Conservation (phyloP, 2,329 filamentous ascomycete species). For the Fusarium verticillioides region DNA sequence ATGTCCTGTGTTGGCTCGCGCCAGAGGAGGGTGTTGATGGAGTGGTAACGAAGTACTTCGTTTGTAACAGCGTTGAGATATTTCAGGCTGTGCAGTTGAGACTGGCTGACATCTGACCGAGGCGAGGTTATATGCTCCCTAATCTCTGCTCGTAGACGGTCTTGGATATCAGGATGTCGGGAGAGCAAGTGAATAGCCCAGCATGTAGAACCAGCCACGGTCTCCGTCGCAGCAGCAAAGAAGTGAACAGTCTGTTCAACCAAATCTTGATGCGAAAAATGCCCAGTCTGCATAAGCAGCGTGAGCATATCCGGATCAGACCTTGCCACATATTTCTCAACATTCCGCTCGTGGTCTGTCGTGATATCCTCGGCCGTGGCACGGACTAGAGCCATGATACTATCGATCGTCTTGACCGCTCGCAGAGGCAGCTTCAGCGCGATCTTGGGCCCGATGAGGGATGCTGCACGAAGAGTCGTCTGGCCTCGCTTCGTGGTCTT, state of each 20-base stretch:
- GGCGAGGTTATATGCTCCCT: background rate
- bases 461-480: background rate
- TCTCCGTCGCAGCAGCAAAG: background rate
- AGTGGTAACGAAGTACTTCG: fast-evolving
- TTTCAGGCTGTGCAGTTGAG: background rate
- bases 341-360: background rate
- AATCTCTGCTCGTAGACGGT: background rate
- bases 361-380: background rate
- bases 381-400: background rate
- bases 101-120: background rate
- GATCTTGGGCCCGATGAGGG: background rate
- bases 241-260: background rate
- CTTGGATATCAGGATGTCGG: background rate
- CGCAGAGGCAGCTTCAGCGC: background rate
- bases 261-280: background rate
- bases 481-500: background rate
- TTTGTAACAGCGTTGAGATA: background rate
- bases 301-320: background rate
- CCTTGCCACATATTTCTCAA: fast-evolving
- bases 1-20: background rate
- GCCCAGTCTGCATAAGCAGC: background rate
- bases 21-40: background rate
- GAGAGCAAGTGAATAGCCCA: background rate
- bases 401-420: background rate
- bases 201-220: background rate